Conservation (phyloP, 2,329 filamentous ascomycete species). For the Botrytis elliptica region DNA sequence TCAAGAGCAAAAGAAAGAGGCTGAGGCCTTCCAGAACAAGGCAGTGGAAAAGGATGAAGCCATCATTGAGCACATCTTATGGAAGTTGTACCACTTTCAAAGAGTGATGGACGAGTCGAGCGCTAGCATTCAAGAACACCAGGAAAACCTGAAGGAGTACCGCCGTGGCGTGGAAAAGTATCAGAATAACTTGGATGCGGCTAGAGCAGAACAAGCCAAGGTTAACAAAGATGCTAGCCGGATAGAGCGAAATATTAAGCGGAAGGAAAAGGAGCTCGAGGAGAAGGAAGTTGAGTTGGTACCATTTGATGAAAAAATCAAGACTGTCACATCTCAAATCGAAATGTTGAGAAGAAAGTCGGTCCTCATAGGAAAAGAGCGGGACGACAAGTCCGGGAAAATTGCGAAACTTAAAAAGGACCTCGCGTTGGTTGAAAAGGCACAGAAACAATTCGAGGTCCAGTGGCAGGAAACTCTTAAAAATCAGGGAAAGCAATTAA, state of each 20-base stretch:
- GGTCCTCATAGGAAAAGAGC: slow-evolving; percentile 70
- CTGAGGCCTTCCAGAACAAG: slow-evolving; percentile 89
- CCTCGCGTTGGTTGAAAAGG: slow-evolving; percentile 81
- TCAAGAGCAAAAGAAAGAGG: slow-evolving; percentile 93
- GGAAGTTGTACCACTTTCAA: slow-evolving; percentile 96
- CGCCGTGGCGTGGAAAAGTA: slow-evolving; percentile 84
- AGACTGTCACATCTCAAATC: slow-evolving; percentile 70
- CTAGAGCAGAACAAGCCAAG: slow-evolving; percentile 78
- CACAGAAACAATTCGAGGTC: slow-evolving; percentile 81
- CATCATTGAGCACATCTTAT: slow-evolving; percentile 88
- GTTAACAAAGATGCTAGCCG: slow-evolving; percentile 74
- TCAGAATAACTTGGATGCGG: slow-evolving; percentile 74
- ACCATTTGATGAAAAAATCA: slow-evolving; percentile 89
- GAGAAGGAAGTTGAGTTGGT: slow-evolving; percentile 82
- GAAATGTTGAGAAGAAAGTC: slow-evolving; percentile 67
- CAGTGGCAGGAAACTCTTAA: slow-evolving; percentile 83
- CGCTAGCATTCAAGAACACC: slow-evolving; percentile 85
- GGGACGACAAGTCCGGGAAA: slow-evolving; percentile 65
- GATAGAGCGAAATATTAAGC: slow-evolving; percentile 80
- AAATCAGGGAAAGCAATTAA: slow-evolving; percentile 83
- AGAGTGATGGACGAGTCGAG: slow-evolving; percentile 89
- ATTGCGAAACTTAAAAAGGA: slow-evolving; percentile 78
- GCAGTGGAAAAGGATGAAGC: slow-evolving; percentile 87
- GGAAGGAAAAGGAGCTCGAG: slow-evolving; percentile 83
- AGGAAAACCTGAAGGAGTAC: slow-evolving; percentile 92